Evolutionary conservation across 164 flowering plant genomes (phyloP), one percentile per base, ranked within the genome.

Genomic region (Echeveria elegans): DNA sequence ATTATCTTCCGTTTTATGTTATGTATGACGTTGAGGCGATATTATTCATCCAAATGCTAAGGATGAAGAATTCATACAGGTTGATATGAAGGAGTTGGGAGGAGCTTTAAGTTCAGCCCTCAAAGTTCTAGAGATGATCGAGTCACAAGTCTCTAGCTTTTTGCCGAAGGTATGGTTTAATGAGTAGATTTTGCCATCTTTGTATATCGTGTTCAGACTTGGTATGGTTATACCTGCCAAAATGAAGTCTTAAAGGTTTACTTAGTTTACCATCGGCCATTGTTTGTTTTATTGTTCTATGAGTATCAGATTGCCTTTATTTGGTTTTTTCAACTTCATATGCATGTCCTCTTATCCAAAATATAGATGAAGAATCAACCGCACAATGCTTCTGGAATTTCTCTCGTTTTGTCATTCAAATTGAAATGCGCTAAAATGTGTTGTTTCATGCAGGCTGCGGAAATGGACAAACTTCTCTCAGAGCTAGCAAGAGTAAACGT

Each of bases 81-180:
- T 64, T 72, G 85, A 89, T 72, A 40, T 74, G 31, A 76, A 32
- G 74, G 92, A 84, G 69, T 28, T 88, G 19, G 68, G 64, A n/a
- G 91, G 83, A 67, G 84, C 87, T 50, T 50, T 92, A 24, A 76
- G 71, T 34, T 79, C 85, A 26, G 87, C 92, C 14, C 26, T 60
- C 26, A 85, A 80, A 72, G 66, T 82, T 69, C 72, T 82, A 79
- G 87, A 85, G 61, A 67, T 31, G 40, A 82, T 90, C 37, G 72
- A 66, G 32, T 74, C 66, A 1, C 71, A 77, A 41, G 61, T 85
- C 29, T 77, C 82, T 69, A 75, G 67, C 64, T 82, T 80, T 67
- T 53, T 82, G 68, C 80, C 83, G 15, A 86, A 82, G 88, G 96
- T 92, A 64, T 63, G 71, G 11, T 56, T 16, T 34, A 28, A 21